Percentiles rank a stretch among this genome's conserved stretches.
phyloP scores from a whole-genome alignment of 139 green algal species.

The Zygnema circumcarinatum region DNA sequence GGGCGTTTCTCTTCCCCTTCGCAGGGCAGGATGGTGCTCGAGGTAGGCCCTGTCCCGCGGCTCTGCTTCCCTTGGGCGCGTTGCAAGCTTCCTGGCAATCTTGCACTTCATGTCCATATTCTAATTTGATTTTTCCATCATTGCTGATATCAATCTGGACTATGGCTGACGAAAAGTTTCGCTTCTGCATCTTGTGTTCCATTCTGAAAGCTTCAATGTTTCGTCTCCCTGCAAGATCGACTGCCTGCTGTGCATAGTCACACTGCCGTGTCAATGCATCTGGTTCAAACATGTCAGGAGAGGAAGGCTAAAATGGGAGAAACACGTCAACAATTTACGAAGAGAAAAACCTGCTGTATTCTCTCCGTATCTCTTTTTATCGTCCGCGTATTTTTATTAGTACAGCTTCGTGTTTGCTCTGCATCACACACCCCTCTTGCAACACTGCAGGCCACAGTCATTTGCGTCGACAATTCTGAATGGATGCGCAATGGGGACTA shows the following conservation, averaged over 20 bases:
- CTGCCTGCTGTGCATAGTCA: neutral
- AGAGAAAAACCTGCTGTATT: neutral
- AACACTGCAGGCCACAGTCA: conserved; percentile 82
- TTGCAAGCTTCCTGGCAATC: neutral
- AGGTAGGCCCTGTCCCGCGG: neutral
- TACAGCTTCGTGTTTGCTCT: neutral
- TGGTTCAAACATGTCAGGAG: neutral
- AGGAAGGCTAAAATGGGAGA: too few relatives aligned
- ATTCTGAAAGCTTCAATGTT: neutral
- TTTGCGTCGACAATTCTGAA: conserved; percentile 96
- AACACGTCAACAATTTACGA: too few relatives aligned
- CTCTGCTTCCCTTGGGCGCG: neutral
- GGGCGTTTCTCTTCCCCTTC: neutral
- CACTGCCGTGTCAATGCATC: neutral
- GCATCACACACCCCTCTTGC: neutral
- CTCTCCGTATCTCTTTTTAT: neutral
- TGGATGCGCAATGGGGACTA: conserved; percentile 96
- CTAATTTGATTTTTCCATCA: neutral
- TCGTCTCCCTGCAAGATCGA: neutral
- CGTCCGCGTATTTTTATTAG: neutral
- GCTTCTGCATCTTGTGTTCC: neutral
- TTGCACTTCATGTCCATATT: neutral
- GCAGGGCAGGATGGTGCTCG: neutral
- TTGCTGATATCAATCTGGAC: too few relatives aligned
- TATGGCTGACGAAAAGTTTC: too few relatives aligned